A percentile compares a stretch with the other conserved stretches of the same genome.
These are phyloP conservation scores for Copromyces sp. DNA, from an alignment of 495 filamentous ascomycete species.

Conservation along the genomic window DNA sequence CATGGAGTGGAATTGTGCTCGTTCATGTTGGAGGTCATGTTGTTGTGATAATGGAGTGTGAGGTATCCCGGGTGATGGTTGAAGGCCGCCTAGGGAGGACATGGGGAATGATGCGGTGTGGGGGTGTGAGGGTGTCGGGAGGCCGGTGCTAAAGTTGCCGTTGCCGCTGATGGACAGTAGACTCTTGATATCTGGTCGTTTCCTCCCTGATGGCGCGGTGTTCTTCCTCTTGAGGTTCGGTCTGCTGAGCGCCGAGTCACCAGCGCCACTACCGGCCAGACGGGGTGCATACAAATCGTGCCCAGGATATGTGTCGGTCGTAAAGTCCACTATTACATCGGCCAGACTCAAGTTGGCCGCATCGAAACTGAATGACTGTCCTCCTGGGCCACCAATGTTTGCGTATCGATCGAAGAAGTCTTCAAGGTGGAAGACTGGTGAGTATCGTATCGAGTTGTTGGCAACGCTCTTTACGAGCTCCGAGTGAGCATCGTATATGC, in stretches of 20 bases:
- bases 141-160: conserved; percentile 15
- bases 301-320: conserved; percentile 36
- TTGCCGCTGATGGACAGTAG: conserved; percentile 14
- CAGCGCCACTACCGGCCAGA: not conserved
- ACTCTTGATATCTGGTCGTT: conserved; percentile 23
- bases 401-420: conserved; percentile 78
- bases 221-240: conserved; percentile 36
- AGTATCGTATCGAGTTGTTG: conserved; percentile 48
- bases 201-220: conserved; percentile 18
- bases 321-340: conserved; percentile 42
- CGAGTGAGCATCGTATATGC: conserved; percentile 59
- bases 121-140: conserved; percentile 20
- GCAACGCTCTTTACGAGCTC: conserved; percentile 63
- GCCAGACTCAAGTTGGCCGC: conserved; percentile 41
- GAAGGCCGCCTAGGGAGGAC: conserved; percentile 11
- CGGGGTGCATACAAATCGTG: conserved; percentile 34
- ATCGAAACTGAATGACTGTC: conserved; percentile 39
- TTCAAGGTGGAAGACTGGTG: conserved; percentile 71
- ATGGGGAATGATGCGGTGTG: conserved; percentile 25
- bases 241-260: conserved; percentile 12
- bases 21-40: conserved; percentile 10
- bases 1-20: conserved; percentile 2
- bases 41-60: conserved; percentile 20
- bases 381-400: conserved; percentile 31
- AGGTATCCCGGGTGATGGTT: conserved; percentile 23